Evolutionary conservation across 805 yeast species (phyloP).

Genomic region (Yarrowia porcina): DNA sequence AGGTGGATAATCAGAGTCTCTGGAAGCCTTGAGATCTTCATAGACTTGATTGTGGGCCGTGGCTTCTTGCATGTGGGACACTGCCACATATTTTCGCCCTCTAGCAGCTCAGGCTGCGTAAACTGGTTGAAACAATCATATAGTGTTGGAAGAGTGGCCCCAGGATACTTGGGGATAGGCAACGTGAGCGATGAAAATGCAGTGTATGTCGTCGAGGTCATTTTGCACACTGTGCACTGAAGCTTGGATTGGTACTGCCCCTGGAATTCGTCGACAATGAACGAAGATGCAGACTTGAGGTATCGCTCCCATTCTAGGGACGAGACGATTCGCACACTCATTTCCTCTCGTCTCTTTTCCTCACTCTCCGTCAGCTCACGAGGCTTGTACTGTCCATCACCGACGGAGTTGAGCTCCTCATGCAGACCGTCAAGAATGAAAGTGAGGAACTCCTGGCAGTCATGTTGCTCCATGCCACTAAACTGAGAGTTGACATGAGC

Average conservation of each 20-base stretch:
- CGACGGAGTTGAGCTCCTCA: slow-evolving; percentile 74
- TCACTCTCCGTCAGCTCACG: slow-evolving; percentile 67
- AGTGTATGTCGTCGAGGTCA: slow-evolving; percentile 81
- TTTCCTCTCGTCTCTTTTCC: slow-evolving; percentile 64
- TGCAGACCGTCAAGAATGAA: slow-evolving; percentile 73
- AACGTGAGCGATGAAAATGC: slow-evolving; percentile 75
- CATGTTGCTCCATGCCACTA: slow-evolving; percentile 72
- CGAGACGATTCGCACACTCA: slow-evolving; percentile 77
- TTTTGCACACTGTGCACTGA: slow-evolving; percentile 65
- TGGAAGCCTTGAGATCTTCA: slow-evolving; percentile 76
- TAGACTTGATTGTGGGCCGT: slow-evolving; percentile 62
- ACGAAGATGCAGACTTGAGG: slow-evolving; percentile 70
- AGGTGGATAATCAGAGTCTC: slow-evolving; percentile 75
- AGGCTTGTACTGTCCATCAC: slow-evolving; percentile 45
- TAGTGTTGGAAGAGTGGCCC: slow-evolving; percentile 36
- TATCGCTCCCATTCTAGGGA: slow-evolving; percentile 91
- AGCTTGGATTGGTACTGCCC: slow-evolving; percentile 85
- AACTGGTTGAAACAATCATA: slow-evolving; percentile 74
- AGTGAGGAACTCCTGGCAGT: slow-evolving; percentile 76
- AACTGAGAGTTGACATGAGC: slow-evolving; percentile 67
- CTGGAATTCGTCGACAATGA: slow-evolving; percentile 76
- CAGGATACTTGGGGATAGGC: slow-evolving; percentile 59
- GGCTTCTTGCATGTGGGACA: slow-evolving; percentile 72
- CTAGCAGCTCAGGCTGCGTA: slow-evolving; percentile 68
- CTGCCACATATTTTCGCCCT: slow-evolving; percentile 77